A percentile compares a stretch with the other conserved stretches of the same genome.
phyloP scores from a whole-genome alignment of 139 green algal species.

The Micromonas pusilla region DNA sequence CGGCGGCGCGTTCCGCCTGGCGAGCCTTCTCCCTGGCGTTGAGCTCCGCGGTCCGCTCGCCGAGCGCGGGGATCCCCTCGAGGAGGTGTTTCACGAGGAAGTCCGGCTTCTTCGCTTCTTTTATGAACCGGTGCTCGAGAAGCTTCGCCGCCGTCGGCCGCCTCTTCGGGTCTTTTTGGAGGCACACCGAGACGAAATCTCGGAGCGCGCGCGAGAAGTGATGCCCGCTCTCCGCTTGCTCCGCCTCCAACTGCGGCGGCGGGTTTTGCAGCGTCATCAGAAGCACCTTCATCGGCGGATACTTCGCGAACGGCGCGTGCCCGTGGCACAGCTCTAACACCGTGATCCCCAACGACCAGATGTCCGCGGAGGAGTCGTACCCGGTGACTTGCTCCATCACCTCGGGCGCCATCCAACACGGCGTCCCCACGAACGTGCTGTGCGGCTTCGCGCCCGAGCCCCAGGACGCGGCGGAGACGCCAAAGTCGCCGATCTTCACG shows the following conservation, averaged over 20 bases:
- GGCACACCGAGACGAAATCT: constrained; percentile 86
- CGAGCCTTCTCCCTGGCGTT: constrained; percentile 41
- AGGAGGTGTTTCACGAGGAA: constrained; percentile 79
- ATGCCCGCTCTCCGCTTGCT: constrained; percentile 41
- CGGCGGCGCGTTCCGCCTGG: not conserved
- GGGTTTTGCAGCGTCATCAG: constrained; percentile 95
- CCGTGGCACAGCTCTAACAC: constrained; percentile 95
- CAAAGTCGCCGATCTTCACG: constrained; percentile 94
- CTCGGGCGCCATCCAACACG: constrained; percentile 98
- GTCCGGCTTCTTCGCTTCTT: constrained; percentile 56
- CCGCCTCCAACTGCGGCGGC: constrained; percentile 75
- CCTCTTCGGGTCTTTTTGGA: constrained; percentile 88
- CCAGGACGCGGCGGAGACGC: constrained; percentile 84
- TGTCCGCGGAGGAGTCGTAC: constrained; percentile 72
- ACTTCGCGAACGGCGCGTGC: constrained; percentile 97
- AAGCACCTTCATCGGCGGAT: constrained; percentile 96
- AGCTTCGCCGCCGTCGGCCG: constrained; percentile 84
- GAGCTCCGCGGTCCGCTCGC: constrained; percentile 67
- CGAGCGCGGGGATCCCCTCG: constrained; percentile 64
- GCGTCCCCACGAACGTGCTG: constrained; percentile 75
- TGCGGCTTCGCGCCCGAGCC: constrained; percentile 42
- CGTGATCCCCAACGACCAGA: constrained; percentile 99
- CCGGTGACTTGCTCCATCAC: constrained; percentile 88
- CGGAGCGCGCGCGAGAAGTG: constrained; percentile 82
- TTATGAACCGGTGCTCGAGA: constrained; percentile 98